Conservation (phyloP, 352 stramenopile species). For the Phytophthora sojae region DNA sequence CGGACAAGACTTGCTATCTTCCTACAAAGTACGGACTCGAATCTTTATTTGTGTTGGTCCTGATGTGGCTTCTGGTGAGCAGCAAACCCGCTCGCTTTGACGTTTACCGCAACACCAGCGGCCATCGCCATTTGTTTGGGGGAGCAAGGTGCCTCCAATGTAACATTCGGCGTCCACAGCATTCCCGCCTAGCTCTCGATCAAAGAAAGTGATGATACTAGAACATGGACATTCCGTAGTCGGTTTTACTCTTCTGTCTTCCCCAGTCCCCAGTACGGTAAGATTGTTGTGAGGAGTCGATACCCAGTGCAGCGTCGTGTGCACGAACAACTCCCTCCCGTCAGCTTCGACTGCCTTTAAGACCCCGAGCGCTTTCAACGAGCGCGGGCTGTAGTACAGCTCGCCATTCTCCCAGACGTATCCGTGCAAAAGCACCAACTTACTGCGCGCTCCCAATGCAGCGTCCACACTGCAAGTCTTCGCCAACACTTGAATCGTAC, state of each 20-base stretch:
- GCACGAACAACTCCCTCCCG: constrained; percentile 14
- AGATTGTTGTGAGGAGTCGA: constrained; percentile 15
- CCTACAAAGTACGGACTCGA: not conserved
- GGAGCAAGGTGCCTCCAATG: not conserved
- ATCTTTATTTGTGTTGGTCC: not conserved
- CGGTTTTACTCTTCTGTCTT: constrained; percentile 6
- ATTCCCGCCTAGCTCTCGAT: constrained; percentile 14
- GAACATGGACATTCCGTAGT: constrained; percentile 9
- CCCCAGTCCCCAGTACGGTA: constrained; percentile 16
- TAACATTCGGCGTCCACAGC: not conserved
- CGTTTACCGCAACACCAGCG: not conserved
- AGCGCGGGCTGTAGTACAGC: constrained; percentile 28
- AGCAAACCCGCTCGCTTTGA: not conserved
- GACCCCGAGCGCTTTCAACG: constrained; percentile 31
- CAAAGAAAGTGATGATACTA: constrained; percentile 24
- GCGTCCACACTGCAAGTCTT: constrained; percentile 28
- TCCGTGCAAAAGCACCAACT: constrained; percentile 31
- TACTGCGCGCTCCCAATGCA: constrained; percentile 23
- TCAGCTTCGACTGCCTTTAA: constrained; percentile 25
- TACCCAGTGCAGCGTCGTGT: constrained; percentile 28
- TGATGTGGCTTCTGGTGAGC: not conserved
- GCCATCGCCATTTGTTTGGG: not conserved
- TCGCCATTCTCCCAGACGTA: constrained; percentile 26
- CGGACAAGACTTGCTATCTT: not conserved
- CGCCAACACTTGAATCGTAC: too few species aligned